Evolutionary conservation across 1,284 basidiomycete genomes (phyloP).

Genomic region (Caloboletus firmus): DNA sequence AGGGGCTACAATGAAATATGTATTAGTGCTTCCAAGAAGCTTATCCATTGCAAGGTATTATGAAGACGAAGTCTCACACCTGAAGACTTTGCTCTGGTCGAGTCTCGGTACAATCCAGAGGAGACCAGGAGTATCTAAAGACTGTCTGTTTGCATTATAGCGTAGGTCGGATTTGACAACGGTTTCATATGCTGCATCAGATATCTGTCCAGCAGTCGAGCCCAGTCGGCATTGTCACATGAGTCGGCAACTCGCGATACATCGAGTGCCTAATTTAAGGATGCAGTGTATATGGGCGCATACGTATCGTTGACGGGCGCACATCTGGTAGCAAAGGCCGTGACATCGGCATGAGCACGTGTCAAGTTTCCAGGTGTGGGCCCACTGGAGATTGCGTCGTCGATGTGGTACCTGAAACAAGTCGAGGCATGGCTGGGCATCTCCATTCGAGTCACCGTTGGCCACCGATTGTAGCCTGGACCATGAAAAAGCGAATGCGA

Average conservation of each 20-base stretch:
- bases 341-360: neutral
- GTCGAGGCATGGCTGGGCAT: neutral
- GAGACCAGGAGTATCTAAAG: neutral
- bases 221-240: neutral
- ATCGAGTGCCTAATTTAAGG: neutral
- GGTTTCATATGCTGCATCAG: neutral
- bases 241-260: neutral
- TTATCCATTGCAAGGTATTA: neutral
- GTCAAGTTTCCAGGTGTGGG: neutral
- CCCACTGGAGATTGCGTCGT: too few relatives aligned
- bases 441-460: neutral
- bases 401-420: neutral
- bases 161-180: neutral
- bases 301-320: neutral
- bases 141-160: too few relatives aligned
- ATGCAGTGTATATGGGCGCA: neutral
- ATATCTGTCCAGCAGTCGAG: neutral
- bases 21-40: too few relatives aligned
- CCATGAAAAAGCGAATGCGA: too few relatives aligned
- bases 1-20: neutral
- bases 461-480: neutral
- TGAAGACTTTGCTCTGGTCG: neutral
- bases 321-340: neutral
- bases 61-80: neutral
- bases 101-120: neutral